These are phyloP conservation scores for Cercospora brassicicola DNA, from an alignment of 2,329 filamentous ascomycete species.

Conservation along the genomic window DNA sequence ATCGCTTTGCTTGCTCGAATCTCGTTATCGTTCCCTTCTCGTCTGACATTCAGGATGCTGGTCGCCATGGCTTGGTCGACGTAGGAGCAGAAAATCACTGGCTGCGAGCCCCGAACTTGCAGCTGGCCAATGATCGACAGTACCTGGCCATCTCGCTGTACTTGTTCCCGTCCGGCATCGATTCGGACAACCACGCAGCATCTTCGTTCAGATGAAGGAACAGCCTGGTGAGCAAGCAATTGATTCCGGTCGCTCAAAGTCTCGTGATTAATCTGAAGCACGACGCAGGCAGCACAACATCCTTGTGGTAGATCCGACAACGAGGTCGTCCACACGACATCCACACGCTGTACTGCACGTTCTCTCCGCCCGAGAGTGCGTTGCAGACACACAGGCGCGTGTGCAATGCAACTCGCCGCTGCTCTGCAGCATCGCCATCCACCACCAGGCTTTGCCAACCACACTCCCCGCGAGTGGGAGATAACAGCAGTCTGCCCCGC, in stretches of 20 bases:
- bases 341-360: constrained; percentile 18
- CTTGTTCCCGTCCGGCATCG: constrained; percentile 25
- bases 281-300: constrained; percentile 26
- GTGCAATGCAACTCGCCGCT: constrained; percentile 40
- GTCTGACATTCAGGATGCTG: constrained; percentile 7
- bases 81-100: constrained; percentile 2
- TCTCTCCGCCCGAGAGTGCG: constrained; percentile 15
- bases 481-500: constrained; percentile 33
- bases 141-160: constrained; percentile 14
- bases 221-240: constrained; percentile 19
- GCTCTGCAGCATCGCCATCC: constrained; percentile 32
- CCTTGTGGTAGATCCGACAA: constrained; percentile 14
- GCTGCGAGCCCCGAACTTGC: constrained; percentile 2
- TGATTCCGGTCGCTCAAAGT: constrained; percentile 12
- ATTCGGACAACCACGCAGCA: constrained; percentile 7
- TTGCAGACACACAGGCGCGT: constrained; percentile 28
- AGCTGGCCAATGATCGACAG: constrained; percentile 24
- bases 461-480: constrained; percentile 38
- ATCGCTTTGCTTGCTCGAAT: constrained; percentile 1
- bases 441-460: constrained; percentile 37
- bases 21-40: constrained; percentile 12
- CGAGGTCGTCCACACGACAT: constrained; percentile 9
- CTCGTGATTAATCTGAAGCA: constrained; percentile 28
- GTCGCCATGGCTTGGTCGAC: background rate
- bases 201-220: background rate